Base-by-base conservation (phyloP, 495 filamentous ascomycete genomes). In the Sphaerosporella brunnea region DNA sequence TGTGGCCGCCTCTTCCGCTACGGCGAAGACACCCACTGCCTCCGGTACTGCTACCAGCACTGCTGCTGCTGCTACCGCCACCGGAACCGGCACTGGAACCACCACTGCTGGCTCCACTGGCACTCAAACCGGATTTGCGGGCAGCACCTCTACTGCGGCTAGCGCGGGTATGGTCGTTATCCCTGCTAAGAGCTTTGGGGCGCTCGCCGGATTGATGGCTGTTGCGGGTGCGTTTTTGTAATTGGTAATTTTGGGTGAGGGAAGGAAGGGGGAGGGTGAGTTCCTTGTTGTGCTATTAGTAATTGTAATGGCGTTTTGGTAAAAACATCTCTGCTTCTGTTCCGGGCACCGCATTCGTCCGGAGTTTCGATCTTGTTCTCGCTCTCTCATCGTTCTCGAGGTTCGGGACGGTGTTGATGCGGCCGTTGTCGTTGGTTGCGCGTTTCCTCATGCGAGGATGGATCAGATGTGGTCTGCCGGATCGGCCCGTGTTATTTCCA, bases 171-270 rank as follows among this genome's bases (percentile, higher is more conserved):
- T 36, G 62, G 47, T 23, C 51, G 56, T 56, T 8, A 40, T 44
- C 10, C 54, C 54, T 13, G 53, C 48, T 13, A 40, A 44, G 24
- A 52, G 43, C 9, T 57, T 49, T 42, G 51, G 47, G 35, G 49
- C 36, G 21, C 36, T 56, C 37, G 60, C 52, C 26, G 60, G 60
- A 16, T 28, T 63, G 25, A 45, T 63, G 36, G 60, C 54, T 18
- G 52, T 56, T 43, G 45, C 51, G 51, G 61, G 61, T 50, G 52
- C 49, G 45, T 52, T 58, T 26, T 53, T 63, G 51, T 63, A 61
- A 52, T 5, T 20, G 34, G 34, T 11, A 36, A 25, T n/a, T n/a
- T n/a, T n/a, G n/a, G n/a, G n/a, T n/a, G n/a, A n/a, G n/a, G 28
- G 28, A 32, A 13, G 28, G 28, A 32, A 5, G 28, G 13, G 5